Evolutionary conservation across 2,329 filamentous ascomycete species (phyloP).

Genomic region (Epichloe baconii): DNA sequence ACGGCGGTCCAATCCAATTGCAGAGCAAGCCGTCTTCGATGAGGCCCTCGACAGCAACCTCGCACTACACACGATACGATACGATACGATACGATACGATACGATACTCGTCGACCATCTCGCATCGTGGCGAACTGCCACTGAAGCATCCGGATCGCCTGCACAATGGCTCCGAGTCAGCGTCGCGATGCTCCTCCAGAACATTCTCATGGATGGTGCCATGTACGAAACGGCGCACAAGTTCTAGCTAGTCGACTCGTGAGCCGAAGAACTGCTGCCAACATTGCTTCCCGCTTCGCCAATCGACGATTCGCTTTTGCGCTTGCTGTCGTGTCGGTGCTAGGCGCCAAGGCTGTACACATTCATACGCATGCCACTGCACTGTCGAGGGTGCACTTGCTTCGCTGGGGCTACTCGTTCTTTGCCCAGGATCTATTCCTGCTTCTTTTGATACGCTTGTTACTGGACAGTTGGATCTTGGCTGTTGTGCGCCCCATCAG

Average conservation of each 20-base stretch:
- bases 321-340: conserved; percentile 13
- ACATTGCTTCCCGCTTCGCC: conserved; percentile 8
- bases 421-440: conserved; percentile 19
- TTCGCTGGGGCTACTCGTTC: conserved; percentile 20
- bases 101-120: not conserved
- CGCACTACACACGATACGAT: not conserved
- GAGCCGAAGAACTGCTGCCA: not conserved
- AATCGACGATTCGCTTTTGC: conserved; percentile 19
- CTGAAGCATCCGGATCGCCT: not conserved
- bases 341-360: conserved; percentile 17
- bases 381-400: conserved; percentile 13
- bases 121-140: not conserved
- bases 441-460: conserved; percentile 16
- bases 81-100: not conserved
- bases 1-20: not conserved
- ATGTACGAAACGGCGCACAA: not conserved
- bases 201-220: not conserved
- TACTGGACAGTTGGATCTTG: conserved; percentile 14
- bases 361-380: conserved; percentile 17
- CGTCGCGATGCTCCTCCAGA: not conserved
- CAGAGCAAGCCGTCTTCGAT: too few species aligned
- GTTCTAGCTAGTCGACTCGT: not conserved
- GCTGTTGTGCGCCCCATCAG: conserved; percentile 5
- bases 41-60: not conserved
- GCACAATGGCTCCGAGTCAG: not conserved